phyloP scores from a whole-genome alignment of 2,329 filamentous ascomycete genomes.

The Penicillium concentricum region DNA sequence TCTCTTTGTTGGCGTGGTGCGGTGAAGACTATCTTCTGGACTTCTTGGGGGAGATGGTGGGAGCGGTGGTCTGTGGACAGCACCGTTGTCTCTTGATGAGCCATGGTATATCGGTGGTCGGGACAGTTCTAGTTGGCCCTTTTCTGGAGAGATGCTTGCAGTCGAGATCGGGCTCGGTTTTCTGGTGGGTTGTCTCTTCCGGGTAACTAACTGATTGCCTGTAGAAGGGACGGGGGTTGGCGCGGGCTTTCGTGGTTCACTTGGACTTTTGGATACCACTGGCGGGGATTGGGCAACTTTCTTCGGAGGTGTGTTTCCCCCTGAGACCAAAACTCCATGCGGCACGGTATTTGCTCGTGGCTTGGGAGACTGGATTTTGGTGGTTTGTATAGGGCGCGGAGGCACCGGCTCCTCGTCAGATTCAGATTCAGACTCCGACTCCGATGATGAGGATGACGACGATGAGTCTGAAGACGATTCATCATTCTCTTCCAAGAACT shows the following conservation, averaged over 20 bases:
- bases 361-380: constrained; percentile 24
- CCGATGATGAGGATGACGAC: constrained; percentile 13
- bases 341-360: constrained; percentile 16
- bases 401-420: constrained; percentile 12
- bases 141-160: constrained; percentile 21
- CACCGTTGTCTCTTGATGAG: constrained; percentile 15
- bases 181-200: constrained; percentile 20
- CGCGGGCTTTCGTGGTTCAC: constrained; percentile 27
- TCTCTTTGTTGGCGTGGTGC: constrained; percentile 19
- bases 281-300: constrained; percentile 5
- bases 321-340: constrained; percentile 13
- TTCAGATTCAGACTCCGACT: constrained; percentile 21
- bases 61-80: constrained; percentile 24
- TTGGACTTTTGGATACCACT: constrained; percentile 7
- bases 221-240: constrained; percentile 28
- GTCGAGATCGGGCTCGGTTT: constrained; percentile 20
- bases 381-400: constrained; percentile 8
- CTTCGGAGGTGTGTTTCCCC: constrained; percentile 10
- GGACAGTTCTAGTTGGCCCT: constrained; percentile 32
- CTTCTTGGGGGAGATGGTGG: constrained; percentile 37
- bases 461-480: constrained; percentile 22
- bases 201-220: constrained; percentile 26
- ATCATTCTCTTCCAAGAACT: constrained; percentile 36
- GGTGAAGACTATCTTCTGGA: constrained; percentile 30
- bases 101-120: constrained; percentile 36